These are phyloP conservation scores for Chrysoporthe puriensis DNA, from an alignment of 2,329 filamentous ascomycete genomes.

Conservation along the genomic window DNA sequence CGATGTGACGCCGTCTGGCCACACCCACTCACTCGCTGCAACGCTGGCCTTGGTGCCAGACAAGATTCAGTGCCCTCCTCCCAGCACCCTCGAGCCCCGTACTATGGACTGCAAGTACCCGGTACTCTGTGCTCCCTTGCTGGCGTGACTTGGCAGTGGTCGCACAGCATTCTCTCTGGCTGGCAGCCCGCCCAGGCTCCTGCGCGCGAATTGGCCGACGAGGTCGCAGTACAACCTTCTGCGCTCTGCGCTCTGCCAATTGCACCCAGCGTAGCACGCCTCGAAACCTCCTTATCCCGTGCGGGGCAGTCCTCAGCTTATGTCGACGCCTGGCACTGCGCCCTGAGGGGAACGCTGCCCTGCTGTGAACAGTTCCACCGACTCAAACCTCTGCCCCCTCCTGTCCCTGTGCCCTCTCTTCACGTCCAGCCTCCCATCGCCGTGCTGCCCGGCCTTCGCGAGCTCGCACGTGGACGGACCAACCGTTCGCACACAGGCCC, in stretches of 20 bases:
- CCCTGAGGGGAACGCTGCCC: background rate
- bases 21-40: too few relatives aligned
- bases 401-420: background rate
- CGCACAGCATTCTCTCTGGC: background rate
- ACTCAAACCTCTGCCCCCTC: background rate
- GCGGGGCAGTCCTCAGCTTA: background rate
- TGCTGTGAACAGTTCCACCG: constrained; percentile 15
- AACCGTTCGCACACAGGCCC: background rate
- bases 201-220: background rate
- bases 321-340: background rate
- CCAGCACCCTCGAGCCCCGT: too few relatives aligned
- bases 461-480: background rate
- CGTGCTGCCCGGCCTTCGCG: too few relatives aligned
- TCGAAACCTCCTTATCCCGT: background rate
- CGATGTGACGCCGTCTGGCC: background rate
- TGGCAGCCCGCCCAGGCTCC: background rate
- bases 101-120: background rate
- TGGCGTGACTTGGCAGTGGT: background rate
- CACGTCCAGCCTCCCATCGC: background rate
- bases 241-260: too few relatives aligned
- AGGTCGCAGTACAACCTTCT: too few relatives aligned
- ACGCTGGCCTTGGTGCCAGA: too few relatives aligned
- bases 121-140: background rate
- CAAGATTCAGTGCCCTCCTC: too few relatives aligned
- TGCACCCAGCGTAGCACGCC: too few relatives aligned